Percentiles rank a stretch among this genome's conserved stretches.
phyloP scores from a whole-genome alignment of 257 asterid genomes.

The Primulina eburnea region DNA sequence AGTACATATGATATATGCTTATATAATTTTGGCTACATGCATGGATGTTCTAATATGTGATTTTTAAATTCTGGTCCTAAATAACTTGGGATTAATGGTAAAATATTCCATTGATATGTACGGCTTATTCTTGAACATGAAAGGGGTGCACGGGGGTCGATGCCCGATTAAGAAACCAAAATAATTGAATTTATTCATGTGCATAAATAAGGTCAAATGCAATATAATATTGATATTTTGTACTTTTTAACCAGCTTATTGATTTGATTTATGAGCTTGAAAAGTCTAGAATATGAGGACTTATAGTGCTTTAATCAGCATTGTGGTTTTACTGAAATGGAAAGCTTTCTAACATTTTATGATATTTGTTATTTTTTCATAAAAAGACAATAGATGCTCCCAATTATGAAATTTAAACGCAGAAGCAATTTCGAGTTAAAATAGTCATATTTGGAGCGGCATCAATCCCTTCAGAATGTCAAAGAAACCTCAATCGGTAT shows the following conservation, averaged over 20 bases:
- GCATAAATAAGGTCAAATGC: not conserved
- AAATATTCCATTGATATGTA: not conserved
- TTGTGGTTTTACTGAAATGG: not conserved
- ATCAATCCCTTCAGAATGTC: not conserved
- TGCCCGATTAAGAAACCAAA: not conserved
- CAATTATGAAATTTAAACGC: not conserved
- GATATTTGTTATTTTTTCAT: not conserved
- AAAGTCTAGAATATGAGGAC: not conserved
- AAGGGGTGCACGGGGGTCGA: not conserved
- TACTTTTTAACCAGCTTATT: not conserved
- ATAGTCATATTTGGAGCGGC: not conserved
- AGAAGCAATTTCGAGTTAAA: not conserved
- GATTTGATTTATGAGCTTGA: not conserved
- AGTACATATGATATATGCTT: not conserved
- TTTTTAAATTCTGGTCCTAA: not conserved
- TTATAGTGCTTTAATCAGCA: not conserved
- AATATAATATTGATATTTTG: not conserved
- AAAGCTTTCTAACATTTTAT: not conserved
- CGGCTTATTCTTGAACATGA: too few relatives aligned
- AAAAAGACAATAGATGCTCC: not conserved
- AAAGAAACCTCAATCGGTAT: constrained; percentile 20
- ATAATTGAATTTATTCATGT: not conserved
- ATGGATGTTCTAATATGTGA: too few relatives aligned
- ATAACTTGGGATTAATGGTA: not conserved
- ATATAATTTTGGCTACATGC: not conserved